These are phyloP conservation scores for Daldinia sp. DNA, from an alignment of 2,329 filamentous ascomycete genomes.

Conservation along the genomic window DNA sequence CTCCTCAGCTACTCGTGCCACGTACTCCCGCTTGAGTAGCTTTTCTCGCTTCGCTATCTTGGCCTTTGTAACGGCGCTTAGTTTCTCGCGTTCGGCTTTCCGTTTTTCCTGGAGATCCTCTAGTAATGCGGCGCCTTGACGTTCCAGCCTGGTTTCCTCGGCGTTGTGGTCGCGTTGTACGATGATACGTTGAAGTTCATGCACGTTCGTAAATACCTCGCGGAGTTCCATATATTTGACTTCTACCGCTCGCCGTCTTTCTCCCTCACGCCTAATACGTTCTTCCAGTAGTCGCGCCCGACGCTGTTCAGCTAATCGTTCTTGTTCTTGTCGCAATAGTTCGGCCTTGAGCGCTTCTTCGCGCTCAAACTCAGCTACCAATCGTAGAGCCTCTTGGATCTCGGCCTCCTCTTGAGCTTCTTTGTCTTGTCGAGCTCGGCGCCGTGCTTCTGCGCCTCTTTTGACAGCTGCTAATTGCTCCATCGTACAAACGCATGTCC, in stretches of 20 bases:
- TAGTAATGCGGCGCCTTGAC: conserved; percentile 39
- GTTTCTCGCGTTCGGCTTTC: conserved; percentile 44
- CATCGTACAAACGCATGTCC: conserved; percentile 72
- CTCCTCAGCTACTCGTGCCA: conserved; percentile 52
- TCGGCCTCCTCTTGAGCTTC: conserved; percentile 50
- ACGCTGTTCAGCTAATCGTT: conserved; percentile 49
- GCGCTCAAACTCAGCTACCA: conserved; percentile 59
- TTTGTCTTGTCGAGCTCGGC: conserved; percentile 45
- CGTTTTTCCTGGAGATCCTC: conserved; percentile 48
- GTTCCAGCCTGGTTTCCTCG: conserved; percentile 44
- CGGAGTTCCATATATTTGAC: conserved; percentile 51
- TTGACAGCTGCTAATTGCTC: conserved; percentile 55
- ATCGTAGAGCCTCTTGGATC: conserved; percentile 51
- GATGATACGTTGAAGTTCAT: conserved; percentile 53
- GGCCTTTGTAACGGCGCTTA: conserved; percentile 39
- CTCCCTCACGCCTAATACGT: conserved; percentile 51
- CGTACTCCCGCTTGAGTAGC: conserved; percentile 52
- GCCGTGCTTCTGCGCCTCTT: conserved; percentile 46
- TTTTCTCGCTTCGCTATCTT: conserved; percentile 49
- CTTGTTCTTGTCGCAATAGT: conserved; percentile 50
- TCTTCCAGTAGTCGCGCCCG: conserved; percentile 51
- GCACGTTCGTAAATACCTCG: conserved; percentile 49
- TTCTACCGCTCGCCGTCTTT: conserved; percentile 51
- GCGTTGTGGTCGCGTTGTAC: conserved; percentile 52
- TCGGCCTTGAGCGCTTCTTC: conserved; percentile 55